Conservation (phyloP, 805 yeast species). For the Myxozyma melibiosi region DNA sequence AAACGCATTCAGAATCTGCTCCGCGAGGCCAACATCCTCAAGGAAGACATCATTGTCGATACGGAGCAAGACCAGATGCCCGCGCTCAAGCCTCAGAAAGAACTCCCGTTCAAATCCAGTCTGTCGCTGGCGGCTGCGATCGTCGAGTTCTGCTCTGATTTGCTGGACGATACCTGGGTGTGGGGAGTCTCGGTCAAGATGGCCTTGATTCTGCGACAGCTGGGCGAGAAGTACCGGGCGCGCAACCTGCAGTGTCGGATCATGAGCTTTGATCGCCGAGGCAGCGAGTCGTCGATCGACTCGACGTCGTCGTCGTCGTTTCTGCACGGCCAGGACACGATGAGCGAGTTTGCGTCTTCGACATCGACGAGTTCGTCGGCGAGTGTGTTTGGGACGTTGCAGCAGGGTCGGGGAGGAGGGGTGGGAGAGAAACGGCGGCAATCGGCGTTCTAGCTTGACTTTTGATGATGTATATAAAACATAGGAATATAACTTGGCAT, state of each 20-base stretch:
- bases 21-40: conserved; percentile 12
- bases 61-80: background rate
- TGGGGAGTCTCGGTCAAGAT: conserved; percentile 21
- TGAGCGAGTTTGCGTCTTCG: background rate
- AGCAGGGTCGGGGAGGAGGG: background rate
- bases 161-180: conserved; percentile 16
- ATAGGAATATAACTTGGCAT: background rate
- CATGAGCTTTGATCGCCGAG: conserved; percentile 10
- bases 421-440: background rate
- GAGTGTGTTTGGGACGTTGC: background rate
- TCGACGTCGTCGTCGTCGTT: too few species aligned
- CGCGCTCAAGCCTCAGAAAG: background rate
- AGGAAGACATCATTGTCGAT: background rate
- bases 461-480: background rate
- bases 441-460: background rate
- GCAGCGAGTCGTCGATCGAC: background rate
- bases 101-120: conserved; percentile 5
- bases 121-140: conserved; percentile 17
- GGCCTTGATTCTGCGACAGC: conserved; percentile 12
- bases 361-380: too few species aligned
- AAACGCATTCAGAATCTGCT: conserved; percentile 7
- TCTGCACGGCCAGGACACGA: too few species aligned
- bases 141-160: conserved; percentile 18
- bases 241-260: conserved; percentile 14
- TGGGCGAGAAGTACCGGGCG: conserved; percentile 16